Percentiles rank a stretch among this genome's conserved stretches.
These are phyloP conservation scores for Zopfia rhizophila DNA, from an alignment of 2,329 filamentous ascomycete genomes.

Conservation along the genomic window DNA sequence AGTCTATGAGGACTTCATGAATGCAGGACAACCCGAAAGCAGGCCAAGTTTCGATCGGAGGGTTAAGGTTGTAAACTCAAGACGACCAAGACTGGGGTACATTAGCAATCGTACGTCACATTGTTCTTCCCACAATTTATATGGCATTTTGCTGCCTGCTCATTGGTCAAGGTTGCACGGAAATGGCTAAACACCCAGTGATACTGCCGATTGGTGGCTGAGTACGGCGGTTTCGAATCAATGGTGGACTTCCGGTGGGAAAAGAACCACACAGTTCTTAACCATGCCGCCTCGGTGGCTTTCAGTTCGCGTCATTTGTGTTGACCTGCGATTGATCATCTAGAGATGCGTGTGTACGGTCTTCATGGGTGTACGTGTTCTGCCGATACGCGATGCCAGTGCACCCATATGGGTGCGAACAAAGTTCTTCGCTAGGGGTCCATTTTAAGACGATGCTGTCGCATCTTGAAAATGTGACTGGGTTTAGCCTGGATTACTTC, in stretches of 20 bases:
- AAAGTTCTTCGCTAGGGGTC: no score
- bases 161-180: constrained; percentile 13
- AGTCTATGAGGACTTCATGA: constrained; percentile 16
- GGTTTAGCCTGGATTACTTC: no score
- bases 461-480: no score
- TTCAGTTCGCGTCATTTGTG: no score
- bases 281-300: no score
- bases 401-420: no score
- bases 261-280: constrained; percentile 5
- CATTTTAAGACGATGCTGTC: no score
- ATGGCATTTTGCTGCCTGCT: constrained; percentile 6
- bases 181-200: constrained; percentile 16
- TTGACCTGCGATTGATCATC: no score
- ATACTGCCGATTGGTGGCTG: constrained; percentile 9
- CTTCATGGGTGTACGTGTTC: no score
- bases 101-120: constrained; percentile 11
- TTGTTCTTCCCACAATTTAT: constrained; percentile 18
- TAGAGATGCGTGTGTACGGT: no score
- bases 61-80: constrained; percentile 18
- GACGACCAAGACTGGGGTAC: constrained; percentile 25
- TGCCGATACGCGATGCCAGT: no score
- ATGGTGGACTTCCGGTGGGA: constrained; percentile 13
- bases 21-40: constrained; percentile 9
- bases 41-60: constrained; percentile 16
- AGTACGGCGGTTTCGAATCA: constrained; percentile 4